Conservation (phyloP, 2,329 filamentous ascomycete genomes). For the Epicoccum sorghinum region DNA sequence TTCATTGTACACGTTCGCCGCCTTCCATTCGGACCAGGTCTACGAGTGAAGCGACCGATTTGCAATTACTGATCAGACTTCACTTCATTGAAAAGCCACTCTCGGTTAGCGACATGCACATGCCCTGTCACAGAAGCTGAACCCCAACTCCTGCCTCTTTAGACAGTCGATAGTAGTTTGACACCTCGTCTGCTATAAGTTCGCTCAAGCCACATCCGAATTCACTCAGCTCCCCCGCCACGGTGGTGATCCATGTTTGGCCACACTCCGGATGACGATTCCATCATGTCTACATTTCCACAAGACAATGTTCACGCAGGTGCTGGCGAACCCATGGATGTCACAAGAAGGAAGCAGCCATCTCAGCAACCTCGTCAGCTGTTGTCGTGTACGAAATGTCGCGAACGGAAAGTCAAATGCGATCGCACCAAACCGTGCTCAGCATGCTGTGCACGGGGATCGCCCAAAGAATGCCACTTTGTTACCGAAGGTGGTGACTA, state of each 20-base stretch:
- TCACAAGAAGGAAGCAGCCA: conserved; percentile 44
- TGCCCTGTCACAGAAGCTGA: conserved; percentile 9
- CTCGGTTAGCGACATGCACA: conserved; percentile 11
- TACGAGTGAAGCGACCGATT: conserved; percentile 37
- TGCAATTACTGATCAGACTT: conserved; percentile 24
- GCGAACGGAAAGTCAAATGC: conserved; percentile 58
- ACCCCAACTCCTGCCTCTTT: background rate
- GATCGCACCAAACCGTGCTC: conserved; percentile 58
- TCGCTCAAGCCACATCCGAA: background rate
- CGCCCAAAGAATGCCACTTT: conserved; percentile 56
- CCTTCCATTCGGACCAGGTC: conserved; percentile 21
- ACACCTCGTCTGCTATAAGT: conserved; percentile 1
- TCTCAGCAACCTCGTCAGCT: conserved; percentile 52
- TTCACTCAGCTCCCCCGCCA: conserved; percentile 25
- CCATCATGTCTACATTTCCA: conserved; percentile 23
- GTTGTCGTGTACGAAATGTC: conserved; percentile 57
- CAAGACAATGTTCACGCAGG: conserved; percentile 19
- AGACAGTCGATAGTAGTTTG: background rate
- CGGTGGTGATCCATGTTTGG: conserved; percentile 22
- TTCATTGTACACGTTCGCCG: conserved; percentile 23
- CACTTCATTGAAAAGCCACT: conserved; percentile 4
- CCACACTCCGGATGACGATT: conserved; percentile 12
- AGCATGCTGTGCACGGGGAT: conserved; percentile 56
- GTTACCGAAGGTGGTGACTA: conserved; percentile 55
- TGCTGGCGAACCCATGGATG: conserved; percentile 20